Conservation (phyloP, 768 basidiomycete genomes). For the Pisolithus tinctorius region DNA sequence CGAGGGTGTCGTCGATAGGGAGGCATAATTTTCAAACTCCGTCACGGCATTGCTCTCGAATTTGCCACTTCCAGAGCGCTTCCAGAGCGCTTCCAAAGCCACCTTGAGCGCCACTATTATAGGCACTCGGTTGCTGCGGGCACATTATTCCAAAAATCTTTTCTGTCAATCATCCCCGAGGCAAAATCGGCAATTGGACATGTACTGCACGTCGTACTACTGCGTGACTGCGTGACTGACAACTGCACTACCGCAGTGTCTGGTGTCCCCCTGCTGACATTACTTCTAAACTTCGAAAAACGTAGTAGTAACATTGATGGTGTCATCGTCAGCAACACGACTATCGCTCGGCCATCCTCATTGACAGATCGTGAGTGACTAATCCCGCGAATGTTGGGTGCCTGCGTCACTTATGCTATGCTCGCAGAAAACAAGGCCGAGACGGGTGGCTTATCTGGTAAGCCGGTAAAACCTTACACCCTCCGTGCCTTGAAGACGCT, state of each 20-base stretch:
- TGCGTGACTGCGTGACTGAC: too few species aligned
- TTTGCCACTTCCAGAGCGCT: not conserved
- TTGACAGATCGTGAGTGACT: constrained; percentile 48
- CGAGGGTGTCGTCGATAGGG: too few species aligned
- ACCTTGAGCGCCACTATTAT: constrained; percentile 9
- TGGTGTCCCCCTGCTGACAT: too few species aligned
- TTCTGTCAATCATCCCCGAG: too few species aligned
- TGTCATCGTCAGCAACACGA: constrained; percentile 97
- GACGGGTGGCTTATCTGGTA: constrained; percentile 85
- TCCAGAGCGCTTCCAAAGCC: too few species aligned
- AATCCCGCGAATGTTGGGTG: not conserved
- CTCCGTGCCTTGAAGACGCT: constrained; percentile 67
- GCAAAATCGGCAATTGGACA: too few species aligned
- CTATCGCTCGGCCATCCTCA: constrained; percentile 64
- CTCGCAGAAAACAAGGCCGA: constrained; percentile 57
- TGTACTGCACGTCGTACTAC: too few species aligned
- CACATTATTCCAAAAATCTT: too few species aligned
- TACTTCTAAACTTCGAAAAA: too few species aligned
- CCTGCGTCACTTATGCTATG: constrained; percentile 14
- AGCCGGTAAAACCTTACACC: constrained; percentile 77
- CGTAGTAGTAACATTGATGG: constrained; percentile 81
- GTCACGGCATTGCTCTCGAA: not conserved
- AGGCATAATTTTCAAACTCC: too few species aligned
- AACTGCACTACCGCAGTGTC: too few species aligned
- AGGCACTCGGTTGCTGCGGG: too few species aligned